phyloP scores from a whole-genome alignment of 768 basidiomycete genomes.

The Mycena crocata region DNA sequence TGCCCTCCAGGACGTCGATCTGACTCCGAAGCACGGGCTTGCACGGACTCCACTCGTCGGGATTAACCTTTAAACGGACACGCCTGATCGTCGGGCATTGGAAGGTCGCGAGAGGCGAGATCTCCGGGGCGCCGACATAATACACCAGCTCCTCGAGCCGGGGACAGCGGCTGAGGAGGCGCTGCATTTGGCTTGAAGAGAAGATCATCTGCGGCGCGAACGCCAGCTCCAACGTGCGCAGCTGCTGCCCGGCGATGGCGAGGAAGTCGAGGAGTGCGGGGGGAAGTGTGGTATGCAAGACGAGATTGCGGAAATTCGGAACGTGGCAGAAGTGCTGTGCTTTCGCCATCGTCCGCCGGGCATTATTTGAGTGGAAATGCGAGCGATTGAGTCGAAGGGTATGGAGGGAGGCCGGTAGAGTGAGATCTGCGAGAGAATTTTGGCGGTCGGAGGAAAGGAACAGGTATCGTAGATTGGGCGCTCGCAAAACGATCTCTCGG shows the following conservation, averaged over 20 bases:
- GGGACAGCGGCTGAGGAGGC: slow-evolving; percentile 19
- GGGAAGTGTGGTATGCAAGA: slow-evolving; percentile 27
- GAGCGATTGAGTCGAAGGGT: slow-evolving; percentile 27
- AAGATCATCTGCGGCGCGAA: slow-evolving; percentile 26
- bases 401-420: slow-evolving; percentile 11
- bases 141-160: slow-evolving; percentile 27
- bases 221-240: slow-evolving; percentile 26
- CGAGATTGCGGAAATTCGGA: slow-evolving; percentile 18
- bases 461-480: slow-evolving; percentile 23
- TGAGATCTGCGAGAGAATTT: slow-evolving; percentile 16
- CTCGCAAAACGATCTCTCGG: slow-evolving; percentile 18
- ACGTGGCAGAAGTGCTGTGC: not conserved
- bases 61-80: slow-evolving; percentile 18
- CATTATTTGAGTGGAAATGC: slow-evolving; percentile 1
- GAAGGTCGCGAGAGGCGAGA: slow-evolving; percentile 7
- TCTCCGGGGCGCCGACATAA: slow-evolving; percentile 26
- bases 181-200: slow-evolving; percentile 21
- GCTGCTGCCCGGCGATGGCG: not conserved
- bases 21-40: slow-evolving; percentile 16
- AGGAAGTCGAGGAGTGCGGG: slow-evolving; percentile 23
- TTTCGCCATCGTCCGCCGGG: not conserved
- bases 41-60: slow-evolving; percentile 18
- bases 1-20: slow-evolving; percentile 16
- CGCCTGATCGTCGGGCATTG: slow-evolving; percentile 9
- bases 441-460: slow-evolving; percentile 26